Evolutionary conservation across 306 rosid species (phyloP).

Genomic region (Glycine soja): DNA sequence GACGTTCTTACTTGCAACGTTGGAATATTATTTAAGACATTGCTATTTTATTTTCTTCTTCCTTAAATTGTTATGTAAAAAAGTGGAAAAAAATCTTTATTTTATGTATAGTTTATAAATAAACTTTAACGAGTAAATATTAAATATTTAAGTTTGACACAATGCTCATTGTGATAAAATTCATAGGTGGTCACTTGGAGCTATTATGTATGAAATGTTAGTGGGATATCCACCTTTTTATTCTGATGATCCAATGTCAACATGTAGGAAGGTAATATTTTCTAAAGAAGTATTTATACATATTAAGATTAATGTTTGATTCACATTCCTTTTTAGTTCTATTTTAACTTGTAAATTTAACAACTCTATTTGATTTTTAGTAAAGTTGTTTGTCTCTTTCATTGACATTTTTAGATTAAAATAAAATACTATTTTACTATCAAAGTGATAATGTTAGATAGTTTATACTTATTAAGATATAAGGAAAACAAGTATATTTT

Average conservation of each 20-base stretch:
- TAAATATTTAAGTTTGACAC: constrained; percentile 22
- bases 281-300: too few relatives aligned
- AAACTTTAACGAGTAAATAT: background rate
- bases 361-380: too few relatives aligned
- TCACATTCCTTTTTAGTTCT: background rate
- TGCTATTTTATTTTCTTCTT: background rate
- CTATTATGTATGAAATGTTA: constrained; percentile 98
- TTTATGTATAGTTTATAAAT: background rate
- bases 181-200: constrained; percentile 99
- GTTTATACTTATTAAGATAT: too few relatives aligned
- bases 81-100: too few relatives aligned
- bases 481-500: too few relatives aligned
- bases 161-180: constrained; percentile 24
- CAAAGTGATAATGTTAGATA: too few relatives aligned
- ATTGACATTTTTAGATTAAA: too few relatives aligned
- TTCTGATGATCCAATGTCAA: constrained; percentile 99
- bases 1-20: background rate
- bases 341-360: too few relatives aligned
- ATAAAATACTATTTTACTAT: too few relatives aligned
- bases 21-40: background rate
- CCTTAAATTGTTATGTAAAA: too few relatives aligned
- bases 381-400: too few relatives aligned
- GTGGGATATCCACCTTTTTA: constrained; percentile 99
- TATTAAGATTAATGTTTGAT: background rate
- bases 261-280: constrained; percentile 87